Evolutionary conservation across 257 asterid genomes (phyloP).

Genomic region (Solanum tarijense): DNA sequence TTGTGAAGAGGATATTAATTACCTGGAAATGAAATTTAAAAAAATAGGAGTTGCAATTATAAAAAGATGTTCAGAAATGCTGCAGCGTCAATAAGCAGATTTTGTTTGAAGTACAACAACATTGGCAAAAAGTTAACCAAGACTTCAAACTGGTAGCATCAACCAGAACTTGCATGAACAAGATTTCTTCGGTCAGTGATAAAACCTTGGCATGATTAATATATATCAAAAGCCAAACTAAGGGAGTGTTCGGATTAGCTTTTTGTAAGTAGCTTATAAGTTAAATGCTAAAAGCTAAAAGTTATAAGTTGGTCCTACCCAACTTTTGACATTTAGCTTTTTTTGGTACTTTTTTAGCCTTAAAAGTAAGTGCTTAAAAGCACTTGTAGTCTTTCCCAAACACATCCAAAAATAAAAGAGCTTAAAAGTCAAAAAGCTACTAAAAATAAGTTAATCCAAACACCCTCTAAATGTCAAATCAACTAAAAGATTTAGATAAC

Average conservation of each 20-base stretch:
- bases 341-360: not conserved
- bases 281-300: not conserved
- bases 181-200: not conserved
- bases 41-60: not conserved
- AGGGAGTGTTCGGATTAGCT: not conserved
- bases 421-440: not conserved
- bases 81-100: not conserved
- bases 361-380: not conserved
- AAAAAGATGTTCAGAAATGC: not conserved
- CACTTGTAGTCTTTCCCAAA: not conserved
- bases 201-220: not conserved
- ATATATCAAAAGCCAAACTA: not conserved
- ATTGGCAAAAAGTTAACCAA: not conserved
- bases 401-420: not conserved
- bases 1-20: not conserved
- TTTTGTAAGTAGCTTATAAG: not conserved
- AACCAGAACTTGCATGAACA: not conserved
- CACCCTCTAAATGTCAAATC: not conserved
- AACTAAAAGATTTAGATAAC: not conserved
- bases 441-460: not conserved
- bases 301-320: not conserved
- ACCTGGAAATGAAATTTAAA: not conserved
- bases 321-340: not conserved
- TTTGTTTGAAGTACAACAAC: not conserved
- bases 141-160: not conserved